Percentiles rank a stretch among this genome's conserved stretches.
Evolutionary conservation across 129 eudicot genomes (phyloP).

Genomic region (Gnaphalium uliginosum): DNA sequence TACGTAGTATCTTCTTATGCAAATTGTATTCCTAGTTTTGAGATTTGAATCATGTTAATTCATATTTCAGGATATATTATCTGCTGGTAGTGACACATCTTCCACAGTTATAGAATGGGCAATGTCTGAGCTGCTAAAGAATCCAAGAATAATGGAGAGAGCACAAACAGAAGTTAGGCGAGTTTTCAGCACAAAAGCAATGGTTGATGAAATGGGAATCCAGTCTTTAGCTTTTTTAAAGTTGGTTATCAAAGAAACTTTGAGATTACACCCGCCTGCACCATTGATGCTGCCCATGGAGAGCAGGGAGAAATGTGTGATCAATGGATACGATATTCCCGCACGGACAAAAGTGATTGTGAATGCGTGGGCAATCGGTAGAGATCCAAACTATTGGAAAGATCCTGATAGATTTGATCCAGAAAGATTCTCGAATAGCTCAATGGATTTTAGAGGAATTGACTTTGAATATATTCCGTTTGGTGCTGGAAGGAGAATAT

Average conservation of each 20-base stretch:
- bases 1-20: neutral
- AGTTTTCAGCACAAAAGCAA: slow-evolving; percentile 25
- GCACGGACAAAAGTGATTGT: slow-evolving; percentile 27
- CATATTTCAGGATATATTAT: slow-evolving; percentile 26
- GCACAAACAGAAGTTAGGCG: slow-evolving; percentile 27
- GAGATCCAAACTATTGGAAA: slow-evolving; percentile 39
- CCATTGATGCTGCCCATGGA: slow-evolving; percentile 43
- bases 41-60: slow-evolving; percentile 1
- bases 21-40: neutral
- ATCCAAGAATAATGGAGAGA: slow-evolving; percentile 31
- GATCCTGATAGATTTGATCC: slow-evolving; percentile 38
- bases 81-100: slow-evolving; percentile 41
- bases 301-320: slow-evolving; percentile 30
- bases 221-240: slow-evolving; percentile 18
- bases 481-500: slow-evolving; percentile 54
- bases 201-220: slow-evolving; percentile 31
- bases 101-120: slow-evolving; percentile 43
- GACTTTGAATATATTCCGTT: slow-evolving; percentile 47
- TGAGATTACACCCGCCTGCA: slow-evolving; percentile 39
- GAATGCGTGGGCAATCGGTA: slow-evolving; percentile 37
- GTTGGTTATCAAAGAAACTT: slow-evolving; percentile 36
- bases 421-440: slow-evolving; percentile 31
- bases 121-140: slow-evolving; percentile 33
- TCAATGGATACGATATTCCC: slow-evolving; percentile 38
- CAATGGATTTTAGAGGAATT: slow-evolving; percentile 30